Percentiles rank a stretch among this genome's conserved stretches.
Evolutionary conservation across 2,329 filamentous ascomycete species (phyloP).

Genomic region (Fusarium sp.): DNA sequence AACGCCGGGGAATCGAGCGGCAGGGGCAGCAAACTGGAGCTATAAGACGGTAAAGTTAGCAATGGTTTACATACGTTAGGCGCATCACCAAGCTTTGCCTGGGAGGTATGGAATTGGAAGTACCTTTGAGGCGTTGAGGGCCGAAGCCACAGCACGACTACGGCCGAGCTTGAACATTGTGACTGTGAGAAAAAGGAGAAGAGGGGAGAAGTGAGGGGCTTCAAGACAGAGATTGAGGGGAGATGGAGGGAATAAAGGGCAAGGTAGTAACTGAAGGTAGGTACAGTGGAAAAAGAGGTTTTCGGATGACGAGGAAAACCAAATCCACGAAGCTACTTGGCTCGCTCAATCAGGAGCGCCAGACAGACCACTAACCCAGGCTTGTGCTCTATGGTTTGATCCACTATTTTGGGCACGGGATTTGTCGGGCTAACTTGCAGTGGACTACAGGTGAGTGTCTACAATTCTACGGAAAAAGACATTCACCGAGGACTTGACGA

Average conservation of each 20-base stretch:
- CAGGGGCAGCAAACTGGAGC: conserved; percentile 54
- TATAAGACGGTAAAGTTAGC: conserved; percentile 31
- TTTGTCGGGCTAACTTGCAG: conserved; percentile 40
- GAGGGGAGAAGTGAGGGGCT: conserved; percentile 22
- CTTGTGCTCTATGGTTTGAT: conserved; percentile 17
- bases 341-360: conserved; percentile 34
- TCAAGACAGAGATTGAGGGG: conserved; percentile 1
- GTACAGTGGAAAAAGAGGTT: conserved; percentile 34
- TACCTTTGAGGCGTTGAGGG: conserved; percentile 82
- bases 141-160: conserved; percentile 82
- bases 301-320: conserved; percentile 40
- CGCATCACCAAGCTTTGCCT: conserved; percentile 18
- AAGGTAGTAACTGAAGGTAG: conserved; percentile 11
- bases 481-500: conserved; percentile 38
- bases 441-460: neutral
- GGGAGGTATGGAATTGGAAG: conserved; percentile 43
- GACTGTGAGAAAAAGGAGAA: conserved; percentile 46
- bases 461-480: conserved; percentile 33
- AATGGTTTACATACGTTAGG: neutral
- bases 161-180: conserved; percentile 89
- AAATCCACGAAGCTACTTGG: conserved; percentile 34
- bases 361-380: conserved; percentile 28
- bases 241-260: conserved; percentile 13
- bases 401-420: conserved; percentile 42
- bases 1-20: conserved; percentile 70